These are phyloP conservation scores for Solanum medicagineum DNA, from an alignment of 257 asterid genomes.

Conservation along the genomic window DNA sequence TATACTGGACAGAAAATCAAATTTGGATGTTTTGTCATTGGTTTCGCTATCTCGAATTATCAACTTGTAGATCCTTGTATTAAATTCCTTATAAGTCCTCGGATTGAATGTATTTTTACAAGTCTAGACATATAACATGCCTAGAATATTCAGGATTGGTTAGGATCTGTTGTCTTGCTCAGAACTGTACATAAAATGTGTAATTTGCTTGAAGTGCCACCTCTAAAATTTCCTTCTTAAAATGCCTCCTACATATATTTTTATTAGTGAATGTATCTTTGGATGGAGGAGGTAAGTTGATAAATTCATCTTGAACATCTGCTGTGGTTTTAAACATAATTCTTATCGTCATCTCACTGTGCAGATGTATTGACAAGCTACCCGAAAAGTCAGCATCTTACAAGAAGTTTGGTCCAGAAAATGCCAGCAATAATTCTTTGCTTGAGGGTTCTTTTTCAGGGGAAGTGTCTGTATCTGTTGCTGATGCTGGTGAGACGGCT, in stretches of 20 bases:
- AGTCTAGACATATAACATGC: neutral
- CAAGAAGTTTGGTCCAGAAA: slow-evolving; percentile 28
- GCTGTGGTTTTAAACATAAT: slow-evolving; percentile 5
- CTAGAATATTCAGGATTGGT: neutral
- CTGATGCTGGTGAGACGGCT: slow-evolving; percentile 91
- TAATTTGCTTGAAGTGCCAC: neutral
- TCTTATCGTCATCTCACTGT: slow-evolving; percentile 17
- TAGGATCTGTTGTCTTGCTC: neutral
- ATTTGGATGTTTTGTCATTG: neutral
- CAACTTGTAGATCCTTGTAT: neutral
- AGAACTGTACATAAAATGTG: neutral
- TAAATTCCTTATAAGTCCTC: neutral
- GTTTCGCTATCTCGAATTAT: neutral
- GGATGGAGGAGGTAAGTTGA: neutral
- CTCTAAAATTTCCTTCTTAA: neutral
- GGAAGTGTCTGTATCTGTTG: slow-evolving; percentile 67
- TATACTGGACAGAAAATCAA: neutral
- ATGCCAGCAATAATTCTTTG: slow-evolving; percentile 16
- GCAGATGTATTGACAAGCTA: slow-evolving; percentile 52
- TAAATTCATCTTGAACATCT: neutral
- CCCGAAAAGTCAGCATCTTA: slow-evolving; percentile 16
- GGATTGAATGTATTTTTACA: neutral
- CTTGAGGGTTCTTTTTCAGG: slow-evolving; percentile 52
- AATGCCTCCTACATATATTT: neutral
- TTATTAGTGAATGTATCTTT: neutral